These are phyloP conservation scores for Tricholoma sp. DNA, from an alignment of 768 basidiomycete genomes.

Conservation along the genomic window DNA sequence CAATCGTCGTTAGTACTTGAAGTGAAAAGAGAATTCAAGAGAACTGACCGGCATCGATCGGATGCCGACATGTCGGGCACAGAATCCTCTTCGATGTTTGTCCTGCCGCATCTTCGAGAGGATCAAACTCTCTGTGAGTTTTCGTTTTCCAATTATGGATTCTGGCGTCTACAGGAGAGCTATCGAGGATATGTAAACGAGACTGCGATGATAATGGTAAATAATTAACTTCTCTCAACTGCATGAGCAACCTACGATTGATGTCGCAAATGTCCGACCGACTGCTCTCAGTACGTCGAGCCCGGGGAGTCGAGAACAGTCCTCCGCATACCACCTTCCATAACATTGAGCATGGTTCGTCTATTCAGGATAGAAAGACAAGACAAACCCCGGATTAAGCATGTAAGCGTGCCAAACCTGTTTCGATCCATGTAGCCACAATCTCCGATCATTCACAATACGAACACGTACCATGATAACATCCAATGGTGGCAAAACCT, in stretches of 20 bases:
- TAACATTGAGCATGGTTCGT: background rate
- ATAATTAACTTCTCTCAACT: background rate
- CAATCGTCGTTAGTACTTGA: background rate
- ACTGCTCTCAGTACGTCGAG: background rate
- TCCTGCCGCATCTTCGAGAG: slow-evolving; percentile 8
- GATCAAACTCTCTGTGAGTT: slow-evolving; percentile 8
- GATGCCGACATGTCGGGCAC: slow-evolving; percentile 17
- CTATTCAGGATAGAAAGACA: background rate
- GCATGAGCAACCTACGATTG: background rate
- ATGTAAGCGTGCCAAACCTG: slow-evolving; percentile 16
- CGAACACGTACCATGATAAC: slow-evolving; percentile 1
- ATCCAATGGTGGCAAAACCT: background rate
- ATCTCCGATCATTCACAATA: background rate
- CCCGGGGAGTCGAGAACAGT: slow-evolving; percentile 2
- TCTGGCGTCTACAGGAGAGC: background rate
- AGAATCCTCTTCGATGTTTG: slow-evolving; percentile 8
- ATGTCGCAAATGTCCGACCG: background rate
- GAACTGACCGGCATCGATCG: slow-evolving; percentile 14
- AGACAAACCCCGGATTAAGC: slow-evolving; percentile 12
- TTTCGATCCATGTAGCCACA: background rate
- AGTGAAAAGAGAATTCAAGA: background rate
- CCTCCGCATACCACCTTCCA: slow-evolving; percentile 12
- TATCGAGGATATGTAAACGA: background rate
- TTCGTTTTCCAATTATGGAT: background rate
- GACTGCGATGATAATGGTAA: background rate